These are phyloP conservation scores for Fusarium bactridioides DNA, from an alignment of 2,329 filamentous ascomycete genomes.

Conservation along the genomic window DNA sequence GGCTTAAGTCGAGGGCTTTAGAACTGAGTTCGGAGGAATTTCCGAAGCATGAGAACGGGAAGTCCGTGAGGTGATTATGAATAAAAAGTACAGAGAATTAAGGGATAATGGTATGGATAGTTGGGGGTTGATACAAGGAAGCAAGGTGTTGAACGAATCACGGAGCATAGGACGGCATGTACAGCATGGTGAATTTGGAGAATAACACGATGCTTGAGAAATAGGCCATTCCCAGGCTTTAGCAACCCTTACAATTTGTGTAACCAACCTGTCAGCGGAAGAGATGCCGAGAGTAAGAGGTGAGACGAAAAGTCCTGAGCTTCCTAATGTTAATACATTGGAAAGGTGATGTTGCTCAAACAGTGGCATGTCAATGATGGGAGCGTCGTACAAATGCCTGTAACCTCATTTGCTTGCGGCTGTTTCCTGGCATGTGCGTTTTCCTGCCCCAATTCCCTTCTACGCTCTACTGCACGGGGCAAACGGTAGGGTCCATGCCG, in stretches of 20 bases:
- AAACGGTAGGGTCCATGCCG: slow-evolving; percentile 33
- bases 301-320: not conserved
- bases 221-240: not conserved
- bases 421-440: slow-evolving; percentile 42
- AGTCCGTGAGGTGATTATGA: slow-evolving; percentile 12
- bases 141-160: slow-evolving; percentile 1
- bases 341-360: slow-evolving; percentile 14
- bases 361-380: slow-evolving; percentile 39
- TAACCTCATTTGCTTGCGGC: slow-evolving; percentile 38
- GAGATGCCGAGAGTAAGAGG: slow-evolving; percentile 22
- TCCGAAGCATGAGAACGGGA: slow-evolving; percentile 17
- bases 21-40: slow-evolving; percentile 15
- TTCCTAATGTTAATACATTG: slow-evolving; percentile 11
- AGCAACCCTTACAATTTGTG: not conserved
- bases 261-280: slow-evolving; percentile 7
- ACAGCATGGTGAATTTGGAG: not conserved
- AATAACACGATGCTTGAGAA: not conserved
- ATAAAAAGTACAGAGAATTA: not conserved
- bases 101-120: not conserved
- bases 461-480: not conserved
- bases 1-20: slow-evolving; percentile 7
- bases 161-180: not conserved
- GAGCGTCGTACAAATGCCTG: slow-evolving; percentile 35
- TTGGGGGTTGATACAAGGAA: not conserved
- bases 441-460: not conserved